Evolutionary conservation across 371 early-diverging fungal species (phyloP), one percentile per base, ranked within the genome.

Genomic region (Mortierella sp.): DNA sequence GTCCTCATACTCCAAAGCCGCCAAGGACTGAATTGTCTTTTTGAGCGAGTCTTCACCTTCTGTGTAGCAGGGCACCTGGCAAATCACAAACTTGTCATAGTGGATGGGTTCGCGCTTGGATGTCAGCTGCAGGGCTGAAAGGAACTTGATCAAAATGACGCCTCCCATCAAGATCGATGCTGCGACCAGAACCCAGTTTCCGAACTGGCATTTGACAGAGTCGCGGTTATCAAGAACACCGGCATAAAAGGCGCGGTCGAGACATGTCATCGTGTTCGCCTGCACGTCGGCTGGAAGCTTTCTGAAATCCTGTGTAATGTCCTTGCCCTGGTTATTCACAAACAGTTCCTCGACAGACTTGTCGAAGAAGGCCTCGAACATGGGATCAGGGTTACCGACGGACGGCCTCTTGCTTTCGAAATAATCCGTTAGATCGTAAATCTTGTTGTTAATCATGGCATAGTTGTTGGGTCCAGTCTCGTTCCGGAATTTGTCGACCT

Each of bases 11-110:
- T 89, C 82, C 50, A 96, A 88, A 19, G 82, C 80, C 6, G 96
- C 92, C n/a, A 99, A 82, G 10, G 97, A 96, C 68, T 98, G 94
- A 41, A 99, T 87, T 1, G 99, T 98, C 57, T 88, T 86, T 51
- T 90, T 87, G 28, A 99, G 86, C 19, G 97, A 96, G 21, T 95
- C 96, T 61, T 94, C 93, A 50, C 93, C 96, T 81, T 99, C 99
- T 12, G 99, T 98, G 82, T 99, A 99, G 85, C 99, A 99, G 7
- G 99, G 97, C 10, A 90, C 84, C 55, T 90, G 89, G 54, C 88
- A 89, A 51, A 98, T 91, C 46, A 94, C 94, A 80, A 98, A 99
- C 60, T 93, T 91, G 82, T 94, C 93, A 61, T 92, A 90, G 58
- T 93, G 88, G 71, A 96, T 94, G 16, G 97, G 97, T 12, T 87